Conservation (phyloP, 2,329 filamentous ascomycete species). For the Nemania sp. region DNA sequence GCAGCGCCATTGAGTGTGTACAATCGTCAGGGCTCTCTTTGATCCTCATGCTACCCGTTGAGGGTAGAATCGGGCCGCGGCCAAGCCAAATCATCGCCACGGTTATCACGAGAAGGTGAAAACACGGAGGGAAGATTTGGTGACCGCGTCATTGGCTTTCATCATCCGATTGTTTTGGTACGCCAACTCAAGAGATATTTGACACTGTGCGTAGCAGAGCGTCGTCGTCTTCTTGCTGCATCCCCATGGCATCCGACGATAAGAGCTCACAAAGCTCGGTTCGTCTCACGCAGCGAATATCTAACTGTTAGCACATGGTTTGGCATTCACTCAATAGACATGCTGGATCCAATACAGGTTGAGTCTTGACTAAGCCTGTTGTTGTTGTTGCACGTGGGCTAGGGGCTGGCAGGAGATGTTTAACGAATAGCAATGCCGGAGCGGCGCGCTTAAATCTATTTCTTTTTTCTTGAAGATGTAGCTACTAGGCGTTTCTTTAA, state of each 20-base stretch:
- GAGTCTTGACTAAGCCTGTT: not conserved
- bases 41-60: slow-evolving; percentile 52
- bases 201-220: too few relatives aligned
- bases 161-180: slow-evolving; percentile 50
- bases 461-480: slow-evolving; percentile 65
- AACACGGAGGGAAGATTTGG: slow-evolving; percentile 30
- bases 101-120: slow-evolving; percentile 46
- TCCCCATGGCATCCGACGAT: not conserved
- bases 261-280: not conserved
- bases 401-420: not conserved
- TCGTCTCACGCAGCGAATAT: not conserved
- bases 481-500: slow-evolving; percentile 87
- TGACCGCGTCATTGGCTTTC: slow-evolving; percentile 43
- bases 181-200: too few relatives aligned
- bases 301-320: not conserved
- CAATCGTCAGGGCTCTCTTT: slow-evolving; percentile 65
- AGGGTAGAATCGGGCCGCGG: slow-evolving; percentile 46
- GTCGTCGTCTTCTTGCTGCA: not conserved
- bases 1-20: not conserved
- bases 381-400: not conserved
- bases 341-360: not conserved
- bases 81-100: slow-evolving; percentile 34
- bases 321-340: not conserved
- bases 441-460: slow-evolving; percentile 45
- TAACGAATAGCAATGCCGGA: not conserved